These are phyloP conservation scores for Suillus paluster DNA, from an alignment of 768 basidiomycete species.

Conservation along the genomic window DNA sequence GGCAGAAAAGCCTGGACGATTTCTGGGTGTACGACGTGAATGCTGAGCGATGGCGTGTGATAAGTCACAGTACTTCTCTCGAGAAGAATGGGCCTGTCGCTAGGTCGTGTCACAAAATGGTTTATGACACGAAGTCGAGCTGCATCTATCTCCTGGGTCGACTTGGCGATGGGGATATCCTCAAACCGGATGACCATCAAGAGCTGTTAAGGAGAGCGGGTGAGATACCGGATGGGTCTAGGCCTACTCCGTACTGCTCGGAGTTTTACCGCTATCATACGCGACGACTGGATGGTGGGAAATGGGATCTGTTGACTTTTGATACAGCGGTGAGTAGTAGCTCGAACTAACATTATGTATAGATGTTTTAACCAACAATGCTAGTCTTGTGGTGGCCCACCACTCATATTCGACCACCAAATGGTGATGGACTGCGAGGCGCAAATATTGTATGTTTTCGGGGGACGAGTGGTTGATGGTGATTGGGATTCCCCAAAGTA, in stretches of 20 bases:
- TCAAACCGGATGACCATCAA: conserved; percentile 25
- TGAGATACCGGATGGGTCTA: conserved; percentile 20
- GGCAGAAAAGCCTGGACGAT: conserved; percentile 72
- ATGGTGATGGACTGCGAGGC: conserved; percentile 76
- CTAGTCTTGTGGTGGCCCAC: conserved; percentile 70
- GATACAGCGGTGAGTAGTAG: conserved; percentile 62
- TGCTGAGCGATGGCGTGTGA: conserved; percentile 61
- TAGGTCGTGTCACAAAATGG: conserved; percentile 83
- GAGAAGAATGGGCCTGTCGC: conserved; percentile 72
- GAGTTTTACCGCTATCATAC: conserved; percentile 83
- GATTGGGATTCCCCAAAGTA: conserved; percentile 64
- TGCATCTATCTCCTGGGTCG: conserved; percentile 76
- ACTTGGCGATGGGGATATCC: conserved; percentile 58
- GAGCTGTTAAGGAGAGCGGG: conserved; percentile 41
- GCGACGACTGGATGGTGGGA: conserved; percentile 59
- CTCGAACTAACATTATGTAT: neutral
- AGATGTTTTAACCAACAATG: neutral
- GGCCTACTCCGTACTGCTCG: conserved; percentile 48
- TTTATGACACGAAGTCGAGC: conserved; percentile 72
- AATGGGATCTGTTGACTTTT: conserved; percentile 72
- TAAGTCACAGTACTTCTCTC: conserved; percentile 56
- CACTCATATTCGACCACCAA: conserved; percentile 79
- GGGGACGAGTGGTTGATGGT: conserved; percentile 73
- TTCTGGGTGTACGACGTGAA: conserved; percentile 75
- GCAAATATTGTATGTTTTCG: conserved; percentile 76